Conservation (phyloP, 1,139 yeast species). For the Candida sojae region DNA sequence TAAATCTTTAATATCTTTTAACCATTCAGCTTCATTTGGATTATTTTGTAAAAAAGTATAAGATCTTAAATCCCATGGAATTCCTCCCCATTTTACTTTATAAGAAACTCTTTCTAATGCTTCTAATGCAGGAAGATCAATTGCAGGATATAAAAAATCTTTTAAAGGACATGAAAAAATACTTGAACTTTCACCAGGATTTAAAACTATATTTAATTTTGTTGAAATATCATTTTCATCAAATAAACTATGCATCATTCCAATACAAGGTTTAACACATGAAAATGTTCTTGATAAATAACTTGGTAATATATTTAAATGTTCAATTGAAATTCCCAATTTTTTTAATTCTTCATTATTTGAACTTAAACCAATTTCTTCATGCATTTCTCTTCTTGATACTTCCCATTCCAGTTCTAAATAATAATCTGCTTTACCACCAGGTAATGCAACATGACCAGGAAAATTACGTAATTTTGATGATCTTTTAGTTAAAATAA, state of each 20-base stretch:
- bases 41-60: slow-evolving; percentile 60
- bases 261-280: slow-evolving; percentile 82
- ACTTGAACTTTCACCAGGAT: slow-evolving; percentile 73
- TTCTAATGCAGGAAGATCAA: slow-evolving; percentile 34
- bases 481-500: slow-evolving; percentile 76
- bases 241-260: slow-evolving; percentile 44
- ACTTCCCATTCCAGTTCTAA: slow-evolving; percentile 69
- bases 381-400: slow-evolving; percentile 80
- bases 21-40: slow-evolving; percentile 60
- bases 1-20: slow-evolving; percentile 56
- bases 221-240: slow-evolving; percentile 24
- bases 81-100: slow-evolving; percentile 64
- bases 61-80: slow-evolving; percentile 65
- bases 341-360: slow-evolving; percentile 42
- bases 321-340: slow-evolving; percentile 58
- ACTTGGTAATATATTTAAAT: slow-evolving; percentile 64
- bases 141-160: slow-evolving; percentile 55
- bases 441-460: slow-evolving; percentile 89
- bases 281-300: slow-evolving; percentile 78
- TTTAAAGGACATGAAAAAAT: slow-evolving; percentile 67
- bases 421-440: slow-evolving; percentile 76
- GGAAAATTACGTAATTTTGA: slow-evolving; percentile 69
- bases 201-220: slow-evolving; percentile 44
- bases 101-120: slow-evolving; percentile 44
- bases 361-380: slow-evolving; percentile 76